These are phyloP conservation scores for Colletotrichum salicis DNA, from an alignment of 2,329 filamentous ascomycete genomes.

Conservation along the genomic window DNA sequence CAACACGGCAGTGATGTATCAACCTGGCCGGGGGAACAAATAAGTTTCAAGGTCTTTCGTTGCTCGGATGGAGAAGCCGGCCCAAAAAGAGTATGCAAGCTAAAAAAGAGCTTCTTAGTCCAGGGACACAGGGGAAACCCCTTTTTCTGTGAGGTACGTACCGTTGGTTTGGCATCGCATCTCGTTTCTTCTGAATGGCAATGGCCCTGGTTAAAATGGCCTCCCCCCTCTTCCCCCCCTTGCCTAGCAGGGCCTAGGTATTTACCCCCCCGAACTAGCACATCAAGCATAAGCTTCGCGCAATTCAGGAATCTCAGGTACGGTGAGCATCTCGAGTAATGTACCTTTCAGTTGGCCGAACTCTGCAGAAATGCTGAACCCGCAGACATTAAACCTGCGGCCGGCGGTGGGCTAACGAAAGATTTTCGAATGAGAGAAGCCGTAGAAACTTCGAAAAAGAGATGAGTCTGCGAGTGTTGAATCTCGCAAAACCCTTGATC, in stretches of 20 bases:
- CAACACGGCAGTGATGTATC: background rate
- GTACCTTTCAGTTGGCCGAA: constrained; percentile 14
- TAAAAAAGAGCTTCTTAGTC: background rate
- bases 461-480: constrained; percentile 22
- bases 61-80: constrained; percentile 18
- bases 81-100: background rate
- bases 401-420: background rate
- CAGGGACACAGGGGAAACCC: background rate
- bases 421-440: background rate
- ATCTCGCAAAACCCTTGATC: constrained; percentile 24
- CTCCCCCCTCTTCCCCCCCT: background rate
- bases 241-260: background rate
- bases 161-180: background rate
- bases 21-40: background rate
- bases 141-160: constrained; percentile 14
- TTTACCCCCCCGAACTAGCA: constrained; percentile 5
- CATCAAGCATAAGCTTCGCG: constrained; percentile 1
- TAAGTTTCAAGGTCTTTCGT: constrained; percentile 10
- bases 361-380: constrained; percentile 4
- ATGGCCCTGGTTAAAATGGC: background rate
- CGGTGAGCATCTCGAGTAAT: constrained; percentile 16
- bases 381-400: background rate
- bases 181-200: background rate
- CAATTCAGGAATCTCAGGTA: background rate
- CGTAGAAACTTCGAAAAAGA: constrained; percentile 18